Evolutionary conservation across 2,329 filamentous ascomycete genomes (phyloP), one percentile per base, ranked within the genome.

Genomic region (Talaromyces islandicus): DNA sequence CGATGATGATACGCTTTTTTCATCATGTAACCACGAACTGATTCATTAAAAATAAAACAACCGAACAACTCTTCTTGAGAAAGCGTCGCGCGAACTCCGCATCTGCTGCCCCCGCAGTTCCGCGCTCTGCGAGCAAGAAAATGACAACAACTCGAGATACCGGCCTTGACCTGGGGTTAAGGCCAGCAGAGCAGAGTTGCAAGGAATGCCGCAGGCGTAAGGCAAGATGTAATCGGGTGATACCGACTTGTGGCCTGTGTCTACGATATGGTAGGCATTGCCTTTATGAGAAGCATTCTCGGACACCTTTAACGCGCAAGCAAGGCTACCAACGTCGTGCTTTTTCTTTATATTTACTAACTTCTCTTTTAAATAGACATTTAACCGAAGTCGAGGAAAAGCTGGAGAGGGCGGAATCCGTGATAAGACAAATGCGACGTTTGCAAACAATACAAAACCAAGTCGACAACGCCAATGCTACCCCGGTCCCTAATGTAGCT

Each of bases 221-320:
- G 64, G 72, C 75, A 17, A 64, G 74, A 51, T 78, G 76, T 63
- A 72, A 77, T 59, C 68, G 70, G 43, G 68, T 67, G 4, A 67
- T 77, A 30, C 76, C 76, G 11, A 74, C 68, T 3, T 78, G 76
- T 61, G 69, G 71, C 43, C 66, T 75, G 17, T 81, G 78, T 64
- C 66, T 73, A 54, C 76, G 75, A 59, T 78, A 79, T 64, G 71
- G 75, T 48, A 69, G 79, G 14, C 75, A 78, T 61, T 82, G 80
- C 61, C 68, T 80, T 7, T 82, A 82, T 59, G 79, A 81, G 64
- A 79, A 77, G 63, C 75, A 80, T 56, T 72, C 73, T n/a, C 72
- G 75, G 51, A 81, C 79, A 12, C 79, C 79, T 5, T 68, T 81
- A 61, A 82, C 79, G 5, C 71, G 80, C 50, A 80, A 75, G 71